Percentiles rank a stretch among this genome's conserved stretches.
Conservation (phyloP, 2,329 filamentous ascomycete species). For the Tolypocladium capitatum region DNA sequence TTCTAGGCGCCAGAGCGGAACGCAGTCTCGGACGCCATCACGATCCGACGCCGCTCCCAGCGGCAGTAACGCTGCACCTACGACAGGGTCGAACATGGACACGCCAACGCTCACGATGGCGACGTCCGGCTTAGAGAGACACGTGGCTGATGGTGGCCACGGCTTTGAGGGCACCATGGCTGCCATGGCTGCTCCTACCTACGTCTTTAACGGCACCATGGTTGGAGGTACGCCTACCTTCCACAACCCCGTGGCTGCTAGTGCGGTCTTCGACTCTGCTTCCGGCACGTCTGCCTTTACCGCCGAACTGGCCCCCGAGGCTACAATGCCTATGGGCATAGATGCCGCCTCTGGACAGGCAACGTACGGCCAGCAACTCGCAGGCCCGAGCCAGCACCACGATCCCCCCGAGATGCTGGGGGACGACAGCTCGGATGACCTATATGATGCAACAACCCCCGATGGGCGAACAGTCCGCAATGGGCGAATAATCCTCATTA, state of each 20-base stretch:
- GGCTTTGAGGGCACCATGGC: not conserved
- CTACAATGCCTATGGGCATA: constrained; percentile 25
- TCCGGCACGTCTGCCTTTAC: constrained; percentile 24
- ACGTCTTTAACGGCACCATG: not conserved
- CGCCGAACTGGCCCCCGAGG: constrained; percentile 26
- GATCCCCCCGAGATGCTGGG: not conserved
- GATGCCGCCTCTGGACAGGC: constrained; percentile 10
- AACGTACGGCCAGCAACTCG: constrained; percentile 1
- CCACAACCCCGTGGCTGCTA: not conserved
- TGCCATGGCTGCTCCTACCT: not conserved
- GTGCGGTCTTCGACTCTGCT: constrained; percentile 6
- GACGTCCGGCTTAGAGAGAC: not conserved
- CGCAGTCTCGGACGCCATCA: not conserved
- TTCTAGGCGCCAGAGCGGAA: not conserved
- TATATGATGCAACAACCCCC: no score
- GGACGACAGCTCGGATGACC: not conserved
- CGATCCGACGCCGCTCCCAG: not conserved
- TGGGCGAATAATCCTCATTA: no score
- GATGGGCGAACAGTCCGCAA: no score
- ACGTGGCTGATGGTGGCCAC: not conserved
- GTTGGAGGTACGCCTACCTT: not conserved
- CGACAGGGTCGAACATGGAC: not conserved
- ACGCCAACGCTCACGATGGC: not conserved
- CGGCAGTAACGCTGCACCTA: no score
- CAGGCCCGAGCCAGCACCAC: no score